Percentiles rank a stretch among this genome's conserved stretches.
Conservation (phyloP, 2,329 filamentous ascomycete species). For the Arthroderma sp. region DNA sequence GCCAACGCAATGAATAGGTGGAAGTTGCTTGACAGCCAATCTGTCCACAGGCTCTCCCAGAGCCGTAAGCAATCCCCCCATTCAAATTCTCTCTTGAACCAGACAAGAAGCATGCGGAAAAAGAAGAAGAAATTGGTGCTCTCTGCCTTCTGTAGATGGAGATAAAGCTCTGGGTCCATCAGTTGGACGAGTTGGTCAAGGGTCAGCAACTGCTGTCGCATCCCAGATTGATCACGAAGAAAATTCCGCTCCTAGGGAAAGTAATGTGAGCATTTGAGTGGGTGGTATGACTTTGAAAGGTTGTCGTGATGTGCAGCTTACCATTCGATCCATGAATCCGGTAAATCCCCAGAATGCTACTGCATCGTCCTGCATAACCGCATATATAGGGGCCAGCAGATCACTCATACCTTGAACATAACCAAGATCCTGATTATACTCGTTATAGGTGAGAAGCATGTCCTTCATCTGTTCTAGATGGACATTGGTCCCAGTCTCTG, state of each 20-base stretch:
- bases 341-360: constrained; percentile 95
- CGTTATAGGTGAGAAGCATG: constrained; percentile 96
- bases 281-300: background rate
- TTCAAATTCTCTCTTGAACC: constrained; percentile 95
- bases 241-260: constrained; percentile 67
- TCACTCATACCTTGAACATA: constrained; percentile 99
- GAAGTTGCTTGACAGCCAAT: constrained; percentile 77
- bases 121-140: constrained; percentile 99
- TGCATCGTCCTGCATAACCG: constrained; percentile 93
- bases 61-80: constrained; percentile 77
- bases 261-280: background rate
- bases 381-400: constrained; percentile 87
- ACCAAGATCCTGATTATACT: constrained; percentile 87
- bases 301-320: constrained; percentile 16
- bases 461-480: constrained; percentile 99
- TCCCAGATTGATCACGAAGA: constrained; percentile 85
- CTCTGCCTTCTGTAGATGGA: constrained; percentile 77
- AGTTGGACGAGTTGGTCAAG: constrained; percentile 92
- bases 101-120: constrained; percentile 96
- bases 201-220: constrained; percentile 80
- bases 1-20: constrained; percentile 89
- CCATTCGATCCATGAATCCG: constrained; percentile 92
- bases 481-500: constrained; percentile 84
- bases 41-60: constrained; percentile 93
- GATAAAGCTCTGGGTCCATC: constrained; percentile 88